Percentiles rank a stretch among this genome's conserved stretches.
Conservation (phyloP, 1,284 basidiomycete species). For the Apiotrichum domesticum region DNA sequence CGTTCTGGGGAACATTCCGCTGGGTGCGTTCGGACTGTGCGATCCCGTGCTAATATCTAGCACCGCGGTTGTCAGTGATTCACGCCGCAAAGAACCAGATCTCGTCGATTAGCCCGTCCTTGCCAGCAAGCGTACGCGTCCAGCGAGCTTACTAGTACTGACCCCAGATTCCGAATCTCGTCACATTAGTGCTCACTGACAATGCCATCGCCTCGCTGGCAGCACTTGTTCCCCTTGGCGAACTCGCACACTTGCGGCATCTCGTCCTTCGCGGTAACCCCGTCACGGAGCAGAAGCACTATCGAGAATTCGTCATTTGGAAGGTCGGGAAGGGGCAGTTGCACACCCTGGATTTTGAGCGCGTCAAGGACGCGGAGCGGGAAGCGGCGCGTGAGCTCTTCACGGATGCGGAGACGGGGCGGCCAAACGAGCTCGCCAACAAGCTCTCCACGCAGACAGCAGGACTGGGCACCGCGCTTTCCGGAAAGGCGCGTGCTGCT, state of each 20-base stretch:
- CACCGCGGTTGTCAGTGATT: slow-evolving; percentile 75
- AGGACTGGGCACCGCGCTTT: slow-evolving; percentile 54
- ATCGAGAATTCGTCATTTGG: slow-evolving; percentile 75
- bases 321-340: slow-evolving; percentile 54
- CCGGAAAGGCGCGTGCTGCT: slow-evolving; percentile 48
- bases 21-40: slow-evolving; percentile 44
- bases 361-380: slow-evolving; percentile 88
- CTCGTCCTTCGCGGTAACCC: slow-evolving; percentile 85
- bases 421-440: slow-evolving; percentile 74
- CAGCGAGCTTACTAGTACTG: not conserved
- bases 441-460: slow-evolving; percentile 67
- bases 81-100: slow-evolving; percentile 97
- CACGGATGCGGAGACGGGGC: slow-evolving; percentile 61
- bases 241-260: slow-evolving; percentile 71
- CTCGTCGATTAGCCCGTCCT: slow-evolving; percentile 60
- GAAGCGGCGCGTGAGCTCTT: slow-evolving; percentile 66
- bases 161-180: slow-evolving; percentile 45
- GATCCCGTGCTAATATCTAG: slow-evolving; percentile 49
- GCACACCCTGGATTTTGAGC: slow-evolving; percentile 92
- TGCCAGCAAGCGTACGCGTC: slow-evolving; percentile 39
- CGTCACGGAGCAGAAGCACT: slow-evolving; percentile 87
- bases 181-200: slow-evolving; percentile 44
- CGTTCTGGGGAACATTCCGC: slow-evolving; percentile 84
- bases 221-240: slow-evolving; percentile 74
- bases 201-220: slow-evolving; percentile 65